These are phyloP conservation scores for Backusella parvicylindrica DNA, from an alignment of 192 early-diverging fungal genomes.

Conservation along the genomic window DNA sequence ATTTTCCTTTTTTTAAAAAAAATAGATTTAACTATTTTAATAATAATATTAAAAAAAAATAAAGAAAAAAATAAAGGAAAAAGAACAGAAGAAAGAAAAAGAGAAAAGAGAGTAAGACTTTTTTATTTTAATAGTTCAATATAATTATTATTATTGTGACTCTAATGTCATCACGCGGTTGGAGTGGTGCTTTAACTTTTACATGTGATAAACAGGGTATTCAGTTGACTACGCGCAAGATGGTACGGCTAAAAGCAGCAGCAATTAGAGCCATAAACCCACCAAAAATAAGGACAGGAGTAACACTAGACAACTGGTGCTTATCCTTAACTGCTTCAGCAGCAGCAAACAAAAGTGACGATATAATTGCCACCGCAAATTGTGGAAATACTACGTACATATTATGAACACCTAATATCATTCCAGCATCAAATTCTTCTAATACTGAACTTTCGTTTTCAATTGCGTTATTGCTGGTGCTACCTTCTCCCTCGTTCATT, in stretches of 20 bases:
- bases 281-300: constrained; percentile 67
- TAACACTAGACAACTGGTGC: constrained; percentile 35
- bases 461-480: background rate
- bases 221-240: constrained; percentile 23
- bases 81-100: background rate
- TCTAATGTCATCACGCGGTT: background rate
- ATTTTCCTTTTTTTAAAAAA: constrained; percentile 6
- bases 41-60: too few relatives aligned
- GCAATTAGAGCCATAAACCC: constrained; percentile 62
- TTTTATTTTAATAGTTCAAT: background rate
- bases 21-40: background rate
- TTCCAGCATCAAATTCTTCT: constrained; percentile 46
- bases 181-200: constrained; percentile 1
- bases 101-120: background rate
- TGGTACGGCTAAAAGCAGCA: constrained; percentile 42
- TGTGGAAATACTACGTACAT: constrained; percentile 94
- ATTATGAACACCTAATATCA: constrained; percentile 90
- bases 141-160: background rate
- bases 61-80: background rate
- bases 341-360: constrained; percentile 64
- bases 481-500: background rate
- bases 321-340: constrained; percentile 16
- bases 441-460: background rate
- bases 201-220: background rate
- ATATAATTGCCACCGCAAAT: constrained; percentile 74